These are phyloP conservation scores for Xylaria sp. DNA, from an alignment of 2,329 filamentous ascomycete genomes.

Conservation along the genomic window DNA sequence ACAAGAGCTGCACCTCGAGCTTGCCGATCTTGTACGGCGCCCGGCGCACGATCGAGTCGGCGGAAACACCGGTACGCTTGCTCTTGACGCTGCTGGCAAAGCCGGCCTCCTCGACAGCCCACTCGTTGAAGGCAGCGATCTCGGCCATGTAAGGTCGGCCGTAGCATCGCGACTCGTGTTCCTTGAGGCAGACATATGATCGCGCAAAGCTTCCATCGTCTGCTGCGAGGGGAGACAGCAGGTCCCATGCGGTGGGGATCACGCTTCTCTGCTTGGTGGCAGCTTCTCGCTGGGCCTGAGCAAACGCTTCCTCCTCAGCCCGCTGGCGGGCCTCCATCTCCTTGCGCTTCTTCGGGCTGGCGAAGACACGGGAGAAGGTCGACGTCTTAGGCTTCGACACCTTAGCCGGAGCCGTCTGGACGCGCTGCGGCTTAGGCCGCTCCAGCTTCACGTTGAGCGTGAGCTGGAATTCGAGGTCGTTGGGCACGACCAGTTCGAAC, in stretches of 20 bases:
- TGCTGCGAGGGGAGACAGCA: conserved; percentile 82
- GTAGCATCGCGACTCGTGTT: conserved; percentile 86
- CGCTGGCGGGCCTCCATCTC: conserved; percentile 85
- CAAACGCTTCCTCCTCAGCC: conserved; percentile 77
- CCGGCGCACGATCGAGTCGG: conserved; percentile 70
- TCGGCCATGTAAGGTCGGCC: conserved; percentile 87
- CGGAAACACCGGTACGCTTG: conserved; percentile 67
- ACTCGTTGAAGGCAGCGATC: conserved; percentile 96
- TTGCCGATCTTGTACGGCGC: conserved; percentile 98
- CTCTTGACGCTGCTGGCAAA: conserved; percentile 89
- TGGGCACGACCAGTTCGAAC: conserved; percentile 95
- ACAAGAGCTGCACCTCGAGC: conserved; percentile 89
- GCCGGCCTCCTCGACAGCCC: conserved; percentile 83
- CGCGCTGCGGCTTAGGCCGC: conserved; percentile 67
- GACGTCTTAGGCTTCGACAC: conserved; percentile 73
- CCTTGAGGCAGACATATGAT: conserved; percentile 90
- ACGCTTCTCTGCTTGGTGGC: conserved; percentile 63
- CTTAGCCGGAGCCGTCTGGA: conserved; percentile 64
- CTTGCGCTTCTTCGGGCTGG: conserved; percentile 94
- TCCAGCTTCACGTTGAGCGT: conserved; percentile 95
- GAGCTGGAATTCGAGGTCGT: conserved; percentile 98
- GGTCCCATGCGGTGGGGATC: conserved; percentile 78
- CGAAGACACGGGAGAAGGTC: conserved; percentile 88
- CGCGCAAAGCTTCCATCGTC: conserved; percentile 93
- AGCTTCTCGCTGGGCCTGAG: conserved; percentile 65